phyloP scores from a whole-genome alignment of 169 alveolate species.

The Eimeria zaria region DNA sequence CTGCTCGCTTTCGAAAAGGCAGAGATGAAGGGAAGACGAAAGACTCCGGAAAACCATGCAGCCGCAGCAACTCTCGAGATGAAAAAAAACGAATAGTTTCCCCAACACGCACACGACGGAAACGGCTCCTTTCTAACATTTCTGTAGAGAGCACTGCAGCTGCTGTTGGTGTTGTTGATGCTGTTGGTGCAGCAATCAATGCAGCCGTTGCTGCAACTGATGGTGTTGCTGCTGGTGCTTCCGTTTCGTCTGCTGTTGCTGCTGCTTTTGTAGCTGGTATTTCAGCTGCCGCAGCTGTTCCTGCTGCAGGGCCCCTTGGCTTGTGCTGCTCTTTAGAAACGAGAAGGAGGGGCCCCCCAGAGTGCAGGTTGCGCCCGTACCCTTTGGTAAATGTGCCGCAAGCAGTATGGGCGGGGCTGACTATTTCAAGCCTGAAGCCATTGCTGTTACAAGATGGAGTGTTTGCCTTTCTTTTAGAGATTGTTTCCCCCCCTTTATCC shows the following conservation, averaged over 20 bases:
- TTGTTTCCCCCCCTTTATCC: neutral
- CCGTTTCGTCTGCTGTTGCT: neutral
- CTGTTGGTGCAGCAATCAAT: neutral
- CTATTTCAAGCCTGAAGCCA: slow-evolving; percentile 89
- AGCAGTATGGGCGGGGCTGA: slow-evolving; percentile 85
- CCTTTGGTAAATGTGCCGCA: slow-evolving; percentile 91
- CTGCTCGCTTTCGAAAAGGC: slow-evolving; percentile 77
- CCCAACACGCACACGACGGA: slow-evolving; percentile 28
- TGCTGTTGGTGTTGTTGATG: slow-evolving; percentile 6
- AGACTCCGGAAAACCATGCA: slow-evolving; percentile 88
- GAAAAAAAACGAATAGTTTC: slow-evolving; percentile 87
- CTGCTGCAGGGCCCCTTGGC: neutral
- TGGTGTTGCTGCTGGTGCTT: slow-evolving; percentile 8
- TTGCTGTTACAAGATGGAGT: neutral
- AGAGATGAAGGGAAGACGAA: slow-evolving; percentile 86
- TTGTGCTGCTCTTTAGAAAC: neutral
- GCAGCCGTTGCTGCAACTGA: slow-evolving; percentile 6
- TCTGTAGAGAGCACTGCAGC: slow-evolving; percentile 44
- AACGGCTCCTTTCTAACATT: neutral
- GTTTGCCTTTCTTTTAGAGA: neutral
- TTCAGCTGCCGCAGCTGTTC: slow-evolving; percentile 4
- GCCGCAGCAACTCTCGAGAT: slow-evolving; percentile 88
- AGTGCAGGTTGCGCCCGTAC: slow-evolving; percentile 86
- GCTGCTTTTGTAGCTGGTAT: neutral
- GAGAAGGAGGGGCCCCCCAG: slow-evolving; percentile 82